Conservation (phyloP, 208 protist species). For the Endotrypanum monterogeii region DNA sequence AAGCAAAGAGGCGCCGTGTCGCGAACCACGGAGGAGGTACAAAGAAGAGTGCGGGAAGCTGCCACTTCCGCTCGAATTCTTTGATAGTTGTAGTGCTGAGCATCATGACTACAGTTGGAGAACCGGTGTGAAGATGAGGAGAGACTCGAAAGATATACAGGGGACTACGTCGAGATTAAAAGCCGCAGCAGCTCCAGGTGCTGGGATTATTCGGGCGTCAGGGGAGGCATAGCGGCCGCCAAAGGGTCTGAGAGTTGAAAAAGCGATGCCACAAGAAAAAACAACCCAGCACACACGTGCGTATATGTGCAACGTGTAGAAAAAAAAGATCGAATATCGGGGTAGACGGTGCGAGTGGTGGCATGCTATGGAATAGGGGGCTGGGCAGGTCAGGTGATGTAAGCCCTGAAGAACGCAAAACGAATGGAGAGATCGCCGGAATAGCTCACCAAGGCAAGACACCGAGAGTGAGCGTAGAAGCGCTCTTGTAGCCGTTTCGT, state of each 20-base stretch:
- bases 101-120: neutral
- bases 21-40: neutral
- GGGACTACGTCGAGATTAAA: neutral
- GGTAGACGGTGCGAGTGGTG: neutral
- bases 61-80: neutral
- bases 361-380: too few relatives aligned
- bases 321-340: neutral
- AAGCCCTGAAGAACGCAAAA: too few relatives aligned
- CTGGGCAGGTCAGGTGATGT: too few relatives aligned
- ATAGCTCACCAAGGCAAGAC: too few relatives aligned
- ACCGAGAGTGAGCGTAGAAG: neutral
- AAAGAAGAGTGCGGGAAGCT: neutral
- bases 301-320: too few relatives aligned
- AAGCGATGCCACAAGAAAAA: neutral
- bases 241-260: neutral
- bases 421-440: too few relatives aligned
- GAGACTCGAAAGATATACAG: neutral
- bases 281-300: too few relatives aligned
- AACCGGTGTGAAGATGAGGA: neutral
- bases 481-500: neutral
- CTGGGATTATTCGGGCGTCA: neutral
- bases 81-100: neutral
- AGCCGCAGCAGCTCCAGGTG: neutral
- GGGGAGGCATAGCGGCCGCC: neutral
- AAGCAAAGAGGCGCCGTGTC: neutral